phyloP scores from a whole-genome alignment of 371 early-diverging fungal species.

The Mucor plumbeus region DNA sequence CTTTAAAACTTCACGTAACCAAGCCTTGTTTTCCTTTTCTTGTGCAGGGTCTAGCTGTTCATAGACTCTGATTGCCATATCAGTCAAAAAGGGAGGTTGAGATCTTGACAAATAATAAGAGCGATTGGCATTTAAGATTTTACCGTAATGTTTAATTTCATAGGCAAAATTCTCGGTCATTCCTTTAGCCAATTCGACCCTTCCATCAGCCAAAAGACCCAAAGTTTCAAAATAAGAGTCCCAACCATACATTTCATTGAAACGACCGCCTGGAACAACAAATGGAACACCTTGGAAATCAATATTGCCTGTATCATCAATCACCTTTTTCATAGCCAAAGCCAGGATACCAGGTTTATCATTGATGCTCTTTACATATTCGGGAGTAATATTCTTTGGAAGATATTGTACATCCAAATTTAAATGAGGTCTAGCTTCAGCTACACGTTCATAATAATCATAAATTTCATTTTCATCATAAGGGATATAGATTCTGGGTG shows the following conservation, averaged over 20 bases:
- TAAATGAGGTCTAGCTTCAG: constrained; percentile 65
- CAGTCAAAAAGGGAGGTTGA: constrained; percentile 96
- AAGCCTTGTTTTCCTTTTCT: constrained; percentile 64
- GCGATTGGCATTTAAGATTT: constrained; percentile 96
- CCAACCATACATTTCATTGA: constrained; percentile 99
- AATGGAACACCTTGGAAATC: constrained; percentile 82
- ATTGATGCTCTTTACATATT: constrained; percentile 89
- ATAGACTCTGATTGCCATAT: constrained; percentile 85
- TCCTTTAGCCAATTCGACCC: constrained; percentile 77
- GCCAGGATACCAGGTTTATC: constrained; percentile 87
- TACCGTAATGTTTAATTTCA: constrained; percentile 94
- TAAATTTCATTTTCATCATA: constrained; percentile 73
- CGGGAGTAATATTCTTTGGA: constrained; percentile 84
- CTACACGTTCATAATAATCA: constrained; percentile 77
- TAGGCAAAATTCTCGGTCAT: constrained; percentile 96
- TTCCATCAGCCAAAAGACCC: constrained; percentile 84
- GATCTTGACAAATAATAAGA: constrained; percentile 94
- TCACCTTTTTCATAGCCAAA: constrained; percentile 68
- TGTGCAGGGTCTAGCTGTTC: constrained; percentile 51
- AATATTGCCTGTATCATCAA: constrained; percentile 55
- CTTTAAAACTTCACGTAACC: constrained; percentile 74
- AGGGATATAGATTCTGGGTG: constrained; percentile 87
- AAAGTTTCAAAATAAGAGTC: constrained; percentile 92
- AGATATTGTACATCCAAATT: constrained; percentile 80
- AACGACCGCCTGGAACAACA: constrained; percentile 95